Evolutionary conservation across 2,329 filamentous ascomycete genomes (phyloP).

Genomic region (Verticillium nubilum): DNA sequence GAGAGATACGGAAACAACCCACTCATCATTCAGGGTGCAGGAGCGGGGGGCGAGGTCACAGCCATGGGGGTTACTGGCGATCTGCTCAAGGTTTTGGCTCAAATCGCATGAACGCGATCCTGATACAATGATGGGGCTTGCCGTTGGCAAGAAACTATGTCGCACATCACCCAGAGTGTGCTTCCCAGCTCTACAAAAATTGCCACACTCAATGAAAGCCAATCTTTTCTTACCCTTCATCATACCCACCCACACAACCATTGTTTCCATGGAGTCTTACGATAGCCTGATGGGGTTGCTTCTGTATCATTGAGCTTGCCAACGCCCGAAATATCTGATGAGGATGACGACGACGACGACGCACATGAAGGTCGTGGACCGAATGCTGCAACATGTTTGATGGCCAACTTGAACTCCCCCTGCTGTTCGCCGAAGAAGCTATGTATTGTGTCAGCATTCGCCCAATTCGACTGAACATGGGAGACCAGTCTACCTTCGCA

Average conservation of each 20-base stretch:
- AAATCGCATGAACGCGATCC: conserved; percentile 38
- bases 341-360: neutral
- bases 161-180: neutral
- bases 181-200: neutral
- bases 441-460: conserved; percentile 1
- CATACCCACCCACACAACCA: neutral
- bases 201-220: neutral
- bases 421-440: conserved; percentile 74
- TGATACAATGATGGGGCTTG: neutral
- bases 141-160: neutral
- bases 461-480: neutral
- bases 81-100: conserved; percentile 78
- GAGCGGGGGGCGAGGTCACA: conserved; percentile 90
- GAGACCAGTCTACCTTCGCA: conserved; percentile 59
- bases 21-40: conserved; percentile 89
- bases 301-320: neutral
- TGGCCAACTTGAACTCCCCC: conserved; percentile 57
- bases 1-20: conserved; percentile 89
- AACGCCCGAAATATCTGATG: neutral
- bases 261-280: neutral
- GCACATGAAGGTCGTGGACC: neutral
- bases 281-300: neutral
- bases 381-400: conserved; percentile 24
- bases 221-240: neutral
- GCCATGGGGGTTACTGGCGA: conserved; percentile 97